A percentile compares a stretch with the other conserved stretches of the same genome.
phyloP scores from a whole-genome alignment of 768 basidiomycete genomes.

The Tricholoma bakamatsutake region DNA sequence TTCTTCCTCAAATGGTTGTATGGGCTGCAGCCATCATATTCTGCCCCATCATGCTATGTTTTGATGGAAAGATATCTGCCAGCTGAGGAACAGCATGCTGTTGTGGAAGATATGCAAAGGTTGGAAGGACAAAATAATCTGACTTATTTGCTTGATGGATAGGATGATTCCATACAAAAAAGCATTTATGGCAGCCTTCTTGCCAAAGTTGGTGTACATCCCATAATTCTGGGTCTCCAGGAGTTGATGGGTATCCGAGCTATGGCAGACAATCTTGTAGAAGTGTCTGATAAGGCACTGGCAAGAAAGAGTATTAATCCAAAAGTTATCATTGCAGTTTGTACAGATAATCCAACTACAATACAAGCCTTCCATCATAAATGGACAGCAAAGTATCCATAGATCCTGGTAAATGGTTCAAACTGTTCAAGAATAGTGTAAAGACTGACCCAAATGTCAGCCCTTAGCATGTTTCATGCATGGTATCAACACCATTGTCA shows the following conservation, averaged over 20 bases:
- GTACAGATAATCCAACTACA: too few relatives aligned
- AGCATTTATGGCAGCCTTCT: slow-evolving; percentile 4
- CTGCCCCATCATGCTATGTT: background rate
- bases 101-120: background rate
- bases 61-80: slow-evolving; percentile 1
- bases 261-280: slow-evolving; percentile 17
- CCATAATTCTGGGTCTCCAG: background rate
- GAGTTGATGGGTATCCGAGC: background rate
- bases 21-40: background rate
- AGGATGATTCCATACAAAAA: background rate
- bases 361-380: too few relatives aligned
- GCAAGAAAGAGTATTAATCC: too few relatives aligned
- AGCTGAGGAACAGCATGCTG: background rate
- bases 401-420: too few relatives aligned
- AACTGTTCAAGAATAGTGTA: too few relatives aligned
- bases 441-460: slow-evolving; percentile 3
- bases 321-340: too few relatives aligned
- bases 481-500: slow-evolving; percentile 23
- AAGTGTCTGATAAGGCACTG: slow-evolving; percentile 9
- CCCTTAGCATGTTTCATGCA: slow-evolving; percentile 25
- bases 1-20: background rate
- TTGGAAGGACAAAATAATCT: background rate
- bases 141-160: background rate
- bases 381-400: too few relatives aligned
- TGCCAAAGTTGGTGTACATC: slow-evolving; percentile 3